Percentiles rank a stretch among this genome's conserved stretches.
Evolutionary conservation across 2,329 filamentous ascomycete species (phyloP).

Genomic region (Fusarium austroafricanum): DNA sequence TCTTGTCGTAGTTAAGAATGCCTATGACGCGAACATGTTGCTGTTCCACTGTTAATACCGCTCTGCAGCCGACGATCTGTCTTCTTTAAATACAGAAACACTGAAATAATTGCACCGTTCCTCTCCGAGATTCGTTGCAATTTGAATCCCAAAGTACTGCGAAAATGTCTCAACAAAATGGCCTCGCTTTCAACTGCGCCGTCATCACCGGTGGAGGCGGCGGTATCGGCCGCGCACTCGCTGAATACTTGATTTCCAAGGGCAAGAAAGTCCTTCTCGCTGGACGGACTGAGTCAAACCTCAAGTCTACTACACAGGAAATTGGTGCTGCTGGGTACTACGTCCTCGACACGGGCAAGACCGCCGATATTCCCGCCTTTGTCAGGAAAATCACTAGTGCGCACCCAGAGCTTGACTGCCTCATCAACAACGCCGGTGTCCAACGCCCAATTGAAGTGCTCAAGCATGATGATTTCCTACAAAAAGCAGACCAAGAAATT

Average conservation of each 20-base stretch:
- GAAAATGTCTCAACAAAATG: conserved; percentile 23
- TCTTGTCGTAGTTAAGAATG: neutral
- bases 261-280: conserved; percentile 64
- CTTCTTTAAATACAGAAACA: neutral
- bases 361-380: conserved; percentile 57
- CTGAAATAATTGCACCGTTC: too few relatives aligned
- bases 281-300: conserved; percentile 66
- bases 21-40: conserved; percentile 16
- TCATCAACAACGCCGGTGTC: conserved; percentile 70
- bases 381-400: conserved; percentile 58
- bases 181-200: conserved; percentile 56
- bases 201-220: conserved; percentile 63
- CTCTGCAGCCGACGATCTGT: neutral
- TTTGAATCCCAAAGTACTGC: too few relatives aligned
- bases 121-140: too few relatives aligned
- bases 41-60: neutral
- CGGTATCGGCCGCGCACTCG: conserved; percentile 63
- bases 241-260: conserved; percentile 58
- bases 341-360: conserved; percentile 62
- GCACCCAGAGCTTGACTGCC: conserved; percentile 64
- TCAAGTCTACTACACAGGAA: conserved; percentile 56
- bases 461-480: conserved; percentile 57
- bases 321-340: conserved; percentile 64
- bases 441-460: conserved; percentile 63
- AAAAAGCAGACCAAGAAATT: conserved; percentile 66